Evolutionary conservation across 75 land plant genomes (phyloP).

Genomic region (Cunninghamia lanceolata): DNA sequence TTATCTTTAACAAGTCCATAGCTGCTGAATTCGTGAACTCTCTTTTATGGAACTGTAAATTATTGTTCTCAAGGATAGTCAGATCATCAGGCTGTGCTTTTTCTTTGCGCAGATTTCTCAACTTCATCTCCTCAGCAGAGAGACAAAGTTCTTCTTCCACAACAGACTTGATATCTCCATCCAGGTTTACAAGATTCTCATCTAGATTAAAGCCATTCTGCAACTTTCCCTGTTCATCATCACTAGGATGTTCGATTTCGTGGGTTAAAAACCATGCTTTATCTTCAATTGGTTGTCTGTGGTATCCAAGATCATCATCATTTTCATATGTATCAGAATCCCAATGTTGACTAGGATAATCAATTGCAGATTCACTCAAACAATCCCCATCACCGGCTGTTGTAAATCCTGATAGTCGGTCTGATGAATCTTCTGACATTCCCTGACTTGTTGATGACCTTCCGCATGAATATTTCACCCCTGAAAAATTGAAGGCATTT

Average conservation of each 20-base stretch:
- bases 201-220: conserved; percentile 7
- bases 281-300: conserved; percentile 43
- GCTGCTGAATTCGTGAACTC: conserved; percentile 8
- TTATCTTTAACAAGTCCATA: conserved; percentile 18
- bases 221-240: conserved; percentile 28
- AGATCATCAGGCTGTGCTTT: not conserved
- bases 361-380: conserved; percentile 12
- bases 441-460: conserved; percentile 45
- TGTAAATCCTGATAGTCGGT: conserved; percentile 37
- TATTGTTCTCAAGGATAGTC: not conserved
- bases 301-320: conserved; percentile 55
- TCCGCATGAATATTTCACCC: conserved; percentile 15
- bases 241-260: conserved; percentile 48
- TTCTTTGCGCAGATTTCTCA: conserved; percentile 15
- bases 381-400: conserved; percentile 36
- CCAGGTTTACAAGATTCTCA: conserved; percentile 31
- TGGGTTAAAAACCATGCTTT: conserved; percentile 49
- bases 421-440: conserved; percentile 34
- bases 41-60: not conserved
- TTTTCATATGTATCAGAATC: conserved; percentile 57
- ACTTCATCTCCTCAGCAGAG: conserved; percentile 31
- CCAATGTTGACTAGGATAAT: conserved; percentile 42
- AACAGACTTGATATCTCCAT: conserved; percentile 32
- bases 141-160: conserved; percentile 37
- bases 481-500: conserved; percentile 5